These are phyloP conservation scores for Oropetium thomaeum DNA, from an alignment of 176 grass and related monocot species.

Conservation along the genomic window DNA sequence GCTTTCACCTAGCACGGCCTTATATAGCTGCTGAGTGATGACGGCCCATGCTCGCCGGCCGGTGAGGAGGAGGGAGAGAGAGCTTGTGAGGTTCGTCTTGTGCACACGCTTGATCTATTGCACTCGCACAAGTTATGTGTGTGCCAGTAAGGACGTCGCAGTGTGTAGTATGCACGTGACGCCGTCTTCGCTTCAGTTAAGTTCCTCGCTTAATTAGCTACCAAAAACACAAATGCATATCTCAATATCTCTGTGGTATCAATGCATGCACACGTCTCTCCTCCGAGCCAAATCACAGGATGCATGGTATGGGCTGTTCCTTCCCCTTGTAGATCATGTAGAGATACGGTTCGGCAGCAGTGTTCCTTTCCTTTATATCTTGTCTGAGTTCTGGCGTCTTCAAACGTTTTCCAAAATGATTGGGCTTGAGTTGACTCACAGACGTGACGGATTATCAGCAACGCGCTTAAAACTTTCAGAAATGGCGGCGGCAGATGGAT, in stretches of 20 bases:
- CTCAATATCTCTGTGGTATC: too few relatives aligned
- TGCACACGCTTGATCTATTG: not conserved
- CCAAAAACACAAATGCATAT: not conserved
- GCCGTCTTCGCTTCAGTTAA: not conserved
- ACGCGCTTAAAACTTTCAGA: not conserved
- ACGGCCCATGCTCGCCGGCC: not conserved
- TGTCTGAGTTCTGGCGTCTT: not conserved
- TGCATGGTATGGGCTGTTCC: not conserved
- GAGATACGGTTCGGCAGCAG: not conserved
- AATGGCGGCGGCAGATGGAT: not conserved
- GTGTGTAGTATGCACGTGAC: constrained; percentile 13
- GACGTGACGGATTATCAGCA: not conserved
- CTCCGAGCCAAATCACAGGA: not conserved
- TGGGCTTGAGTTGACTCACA: not conserved
- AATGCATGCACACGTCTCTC: not conserved
- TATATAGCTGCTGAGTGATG: not conserved
- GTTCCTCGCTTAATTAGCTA: not conserved
- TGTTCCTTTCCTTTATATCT: not conserved
- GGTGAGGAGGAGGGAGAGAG: not conserved
- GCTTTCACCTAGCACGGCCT: not conserved
- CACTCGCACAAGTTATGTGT: not conserved
- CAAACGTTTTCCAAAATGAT: not conserved
- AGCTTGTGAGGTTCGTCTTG: not conserved
- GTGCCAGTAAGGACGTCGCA: not conserved
- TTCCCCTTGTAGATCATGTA: not conserved